A percentile compares a stretch with the other conserved stretches of the same genome.
These are phyloP conservation scores for Fusarium incarnatum DNA, from an alignment of 2,329 filamentous ascomycete species.

Conservation along the genomic window DNA sequence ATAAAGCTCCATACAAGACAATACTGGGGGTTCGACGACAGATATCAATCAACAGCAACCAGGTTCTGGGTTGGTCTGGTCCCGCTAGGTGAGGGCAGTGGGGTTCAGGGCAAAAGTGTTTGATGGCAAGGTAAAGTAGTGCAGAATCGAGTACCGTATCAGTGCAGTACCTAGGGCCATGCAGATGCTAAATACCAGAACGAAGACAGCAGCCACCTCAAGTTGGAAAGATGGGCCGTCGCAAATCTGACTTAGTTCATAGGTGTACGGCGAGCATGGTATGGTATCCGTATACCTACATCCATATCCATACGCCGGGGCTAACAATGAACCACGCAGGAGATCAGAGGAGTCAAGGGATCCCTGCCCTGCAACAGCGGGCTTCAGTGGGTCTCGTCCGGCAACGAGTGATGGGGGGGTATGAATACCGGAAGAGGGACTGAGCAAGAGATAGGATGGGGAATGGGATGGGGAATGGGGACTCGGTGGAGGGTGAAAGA, in stretches of 20 bases:
- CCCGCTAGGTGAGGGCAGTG: constrained; percentile 38
- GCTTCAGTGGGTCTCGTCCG: constrained; percentile 42
- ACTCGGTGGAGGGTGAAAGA: constrained; percentile 11
- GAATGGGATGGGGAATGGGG: constrained; percentile 21
- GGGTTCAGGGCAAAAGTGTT: constrained; percentile 18
- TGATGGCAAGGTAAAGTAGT: constrained; percentile 13
- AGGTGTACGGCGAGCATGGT: constrained; percentile 42
- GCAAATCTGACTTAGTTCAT: constrained; percentile 43
- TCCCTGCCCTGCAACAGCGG: constrained; percentile 40
- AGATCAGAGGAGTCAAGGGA: constrained; percentile 43
- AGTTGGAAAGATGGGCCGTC: constrained; percentile 29
- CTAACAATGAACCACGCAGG: constrained; percentile 43
- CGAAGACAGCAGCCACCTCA: constrained; percentile 7
- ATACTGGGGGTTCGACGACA: constrained; percentile 24
- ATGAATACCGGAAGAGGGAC: neutral
- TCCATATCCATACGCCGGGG: constrained; percentile 30
- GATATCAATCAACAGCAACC: constrained; percentile 34
- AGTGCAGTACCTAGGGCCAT: constrained; percentile 23
- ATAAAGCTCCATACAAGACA: constrained; percentile 22
- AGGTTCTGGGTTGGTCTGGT: constrained; percentile 22
- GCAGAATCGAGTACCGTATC: constrained; percentile 17
- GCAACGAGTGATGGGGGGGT: constrained; percentile 34
- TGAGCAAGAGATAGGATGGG: constrained; percentile 17
- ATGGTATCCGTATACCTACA: constrained; percentile 19
- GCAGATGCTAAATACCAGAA: constrained; percentile 40